Percentiles rank a stretch among this genome's conserved stretches.
These are phyloP conservation scores for Heliamphora pulchella DNA, from an alignment of 179 eudicot species.

Conservation along the genomic window DNA sequence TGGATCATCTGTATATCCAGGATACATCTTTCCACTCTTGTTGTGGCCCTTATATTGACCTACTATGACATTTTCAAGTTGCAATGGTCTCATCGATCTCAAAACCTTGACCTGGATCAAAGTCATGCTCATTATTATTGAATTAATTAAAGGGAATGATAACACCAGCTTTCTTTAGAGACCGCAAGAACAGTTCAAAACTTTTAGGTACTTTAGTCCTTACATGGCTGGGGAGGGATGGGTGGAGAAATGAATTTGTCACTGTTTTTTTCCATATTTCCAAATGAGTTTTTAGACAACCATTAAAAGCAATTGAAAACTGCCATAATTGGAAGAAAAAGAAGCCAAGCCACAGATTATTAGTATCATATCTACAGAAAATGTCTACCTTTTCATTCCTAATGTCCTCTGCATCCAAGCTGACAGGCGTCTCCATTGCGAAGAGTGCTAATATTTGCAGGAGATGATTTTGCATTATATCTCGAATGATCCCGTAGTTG, in stretches of 20 bases:
- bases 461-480: slow-evolving; percentile 87
- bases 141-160: neutral
- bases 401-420: slow-evolving; percentile 81
- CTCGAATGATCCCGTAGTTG: slow-evolving; percentile 80
- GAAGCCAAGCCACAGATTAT: neutral
- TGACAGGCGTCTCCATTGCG: slow-evolving; percentile 94
- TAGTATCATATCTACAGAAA: neutral
- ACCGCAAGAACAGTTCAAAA: neutral
- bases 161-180: neutral
- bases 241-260: too few species aligned
- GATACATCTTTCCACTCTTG: slow-evolving; percentile 52
- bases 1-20: slow-evolving; percentile 69
- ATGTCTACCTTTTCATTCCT: slow-evolving; percentile 75
- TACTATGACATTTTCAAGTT: slow-evolving; percentile 51
- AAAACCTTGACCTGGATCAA: slow-evolving; percentile 68
- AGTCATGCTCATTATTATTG: neutral
- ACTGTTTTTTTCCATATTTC: neutral
- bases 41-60: slow-evolving; percentile 82
- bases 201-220: too few species aligned
- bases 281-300: neutral
- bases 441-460: slow-evolving; percentile 77
- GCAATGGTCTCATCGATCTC: slow-evolving; percentile 65
- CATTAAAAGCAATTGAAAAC: slow-evolving; percentile 9
- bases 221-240: neutral
- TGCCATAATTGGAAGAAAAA: neutral